These are phyloP conservation scores for Colletotrichum tropicicola DNA, from an alignment of 2,329 filamentous ascomycete species.

Conservation along the genomic window DNA sequence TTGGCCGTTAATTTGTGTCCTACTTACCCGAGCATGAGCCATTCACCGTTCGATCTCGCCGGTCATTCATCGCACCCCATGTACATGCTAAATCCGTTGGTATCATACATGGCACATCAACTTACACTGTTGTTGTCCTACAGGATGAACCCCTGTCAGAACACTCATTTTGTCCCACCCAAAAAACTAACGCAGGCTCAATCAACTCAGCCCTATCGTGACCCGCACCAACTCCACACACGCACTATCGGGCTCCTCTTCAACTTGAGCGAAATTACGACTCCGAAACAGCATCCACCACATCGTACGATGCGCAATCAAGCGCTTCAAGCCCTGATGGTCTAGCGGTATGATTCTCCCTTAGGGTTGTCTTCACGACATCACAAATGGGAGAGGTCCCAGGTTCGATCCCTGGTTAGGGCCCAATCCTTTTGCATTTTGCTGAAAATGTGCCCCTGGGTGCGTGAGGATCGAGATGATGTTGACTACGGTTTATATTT, in stretches of 20 bases:
- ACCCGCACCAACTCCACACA: neutral
- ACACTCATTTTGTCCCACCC: neutral
- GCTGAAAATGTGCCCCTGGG: neutral
- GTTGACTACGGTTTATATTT: neutral
- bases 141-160: neutral
- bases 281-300: rapidly evolving
- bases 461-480: no score
- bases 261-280: neutral
- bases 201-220: neutral
- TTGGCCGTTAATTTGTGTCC: neutral
- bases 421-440: neutral
- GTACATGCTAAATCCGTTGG: no score
- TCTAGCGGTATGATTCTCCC: neutral
- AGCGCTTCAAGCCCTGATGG: neutral
- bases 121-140: no score
- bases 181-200: neutral
- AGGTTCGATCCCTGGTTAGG: neutral
- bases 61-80: neutral
- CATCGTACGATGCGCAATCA: neutral
- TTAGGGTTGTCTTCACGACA: neutral
- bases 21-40: neutral
- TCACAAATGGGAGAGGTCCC: neutral
- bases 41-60: neutral
- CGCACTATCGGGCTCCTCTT: neutral
- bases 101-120: no score